Evolutionary conservation across 306 rosid species (phyloP).

Genomic region (Dryas drummondii): DNA sequence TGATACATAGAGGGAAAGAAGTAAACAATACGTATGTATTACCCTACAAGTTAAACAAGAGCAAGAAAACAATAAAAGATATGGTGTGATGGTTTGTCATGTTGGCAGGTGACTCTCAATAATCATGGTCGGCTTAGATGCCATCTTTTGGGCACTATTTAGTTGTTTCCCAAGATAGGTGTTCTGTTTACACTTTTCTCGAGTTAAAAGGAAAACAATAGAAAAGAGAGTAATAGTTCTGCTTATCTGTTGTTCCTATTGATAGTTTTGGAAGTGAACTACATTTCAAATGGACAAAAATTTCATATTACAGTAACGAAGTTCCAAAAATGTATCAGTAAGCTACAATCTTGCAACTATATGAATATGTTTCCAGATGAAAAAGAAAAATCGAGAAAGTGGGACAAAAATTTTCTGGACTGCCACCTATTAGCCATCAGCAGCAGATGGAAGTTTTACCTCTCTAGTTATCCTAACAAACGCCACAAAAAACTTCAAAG

Average conservation of each 20-base stretch:
- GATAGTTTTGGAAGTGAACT: neutral
- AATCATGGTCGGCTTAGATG: no score
- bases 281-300: neutral
- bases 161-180: neutral
- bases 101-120: no score
- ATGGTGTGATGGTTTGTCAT: neutral
- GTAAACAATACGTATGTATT: neutral
- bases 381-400: neutral
- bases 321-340: slow-evolving; percentile 9
- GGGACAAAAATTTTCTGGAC: neutral
- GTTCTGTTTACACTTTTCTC: neutral
- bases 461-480: slow-evolving; percentile 11
- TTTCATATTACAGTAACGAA: no score
- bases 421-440: slow-evolving; percentile 16
- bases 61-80: neutral
- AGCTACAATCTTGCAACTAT: neutral
- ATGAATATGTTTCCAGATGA: slow-evolving; percentile 3
- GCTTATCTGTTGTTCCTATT: neutral
- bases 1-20: slow-evolving; percentile 3
- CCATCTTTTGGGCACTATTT: no score
- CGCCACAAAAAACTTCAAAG: slow-evolving; percentile 1
- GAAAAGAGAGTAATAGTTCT: neutral
- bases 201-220: slow-evolving; percentile 1
- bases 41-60: neutral
- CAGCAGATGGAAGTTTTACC: slow-evolving; percentile 18